Conservation (phyloP, 1,139 yeast species). For the Hyphopichia buzzinii region DNA sequence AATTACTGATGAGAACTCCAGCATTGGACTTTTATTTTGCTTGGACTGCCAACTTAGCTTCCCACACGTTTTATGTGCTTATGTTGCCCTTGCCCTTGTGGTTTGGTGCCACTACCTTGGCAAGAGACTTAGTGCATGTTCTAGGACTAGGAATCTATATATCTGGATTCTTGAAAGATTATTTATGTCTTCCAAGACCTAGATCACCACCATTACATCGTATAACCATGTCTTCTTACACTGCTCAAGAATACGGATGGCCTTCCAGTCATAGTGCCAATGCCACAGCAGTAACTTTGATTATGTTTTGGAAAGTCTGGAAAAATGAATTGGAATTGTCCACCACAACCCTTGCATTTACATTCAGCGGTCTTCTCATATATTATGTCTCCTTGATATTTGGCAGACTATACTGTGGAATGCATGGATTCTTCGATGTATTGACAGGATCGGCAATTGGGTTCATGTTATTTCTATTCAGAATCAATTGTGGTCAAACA, state of each 20-base stretch:
- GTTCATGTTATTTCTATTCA: constrained; percentile 35
- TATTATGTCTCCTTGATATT: constrained; percentile 68
- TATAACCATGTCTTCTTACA: constrained; percentile 83
- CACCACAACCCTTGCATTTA: constrained; percentile 8
- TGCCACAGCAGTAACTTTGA: constrained; percentile 74
- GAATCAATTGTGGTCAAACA: constrained; percentile 32
- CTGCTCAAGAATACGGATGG: constrained; percentile 91
- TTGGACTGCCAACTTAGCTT: constrained; percentile 85
- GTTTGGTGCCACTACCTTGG: constrained; percentile 65
- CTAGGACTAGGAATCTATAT: constrained; percentile 83
- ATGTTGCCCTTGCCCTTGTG: constrained; percentile 85
- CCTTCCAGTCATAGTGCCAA: constrained; percentile 94
- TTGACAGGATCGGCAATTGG: constrained; percentile 69
- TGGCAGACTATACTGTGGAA: constrained; percentile 92
- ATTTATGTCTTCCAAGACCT: constrained; percentile 88
- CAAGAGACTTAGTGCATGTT: constrained; percentile 71
- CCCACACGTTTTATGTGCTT: constrained; percentile 90
- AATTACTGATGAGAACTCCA: constrained; percentile 48
- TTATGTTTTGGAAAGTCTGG: constrained; percentile 33
- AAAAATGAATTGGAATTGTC: constrained; percentile 12
- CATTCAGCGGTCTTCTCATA: constrained; percentile 19
- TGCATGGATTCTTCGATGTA: constrained; percentile 92
- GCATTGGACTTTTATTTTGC: constrained; percentile 75
- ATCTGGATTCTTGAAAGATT: constrained; percentile 79
- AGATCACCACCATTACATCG: constrained; percentile 88